Evolutionary conservation across 306 rosid genomes (phyloP).

Genomic region (Bauhinia variegata): DNA sequence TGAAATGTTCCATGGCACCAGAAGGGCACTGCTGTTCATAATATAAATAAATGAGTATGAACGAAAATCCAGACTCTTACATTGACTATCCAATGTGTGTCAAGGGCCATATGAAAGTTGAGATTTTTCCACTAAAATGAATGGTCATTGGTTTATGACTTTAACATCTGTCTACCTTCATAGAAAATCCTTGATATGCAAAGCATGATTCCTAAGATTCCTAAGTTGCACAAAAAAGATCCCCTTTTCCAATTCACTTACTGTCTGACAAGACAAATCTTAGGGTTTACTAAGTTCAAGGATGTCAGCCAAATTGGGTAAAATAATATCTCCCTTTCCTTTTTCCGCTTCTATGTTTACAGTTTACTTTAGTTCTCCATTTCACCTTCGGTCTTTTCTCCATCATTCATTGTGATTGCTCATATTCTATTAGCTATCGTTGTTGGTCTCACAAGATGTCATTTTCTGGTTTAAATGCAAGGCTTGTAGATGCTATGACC

Average conservation of each 20-base stretch:
- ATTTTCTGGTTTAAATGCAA: slow-evolving; percentile 14
- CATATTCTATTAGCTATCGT: not conserved
- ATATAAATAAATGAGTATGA: not conserved
- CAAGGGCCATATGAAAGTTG: slow-evolving; percentile 11
- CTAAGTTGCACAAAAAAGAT: slow-evolving; percentile 7
- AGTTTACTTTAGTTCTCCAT: slow-evolving; percentile 22
- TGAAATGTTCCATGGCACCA: slow-evolving; percentile 19
- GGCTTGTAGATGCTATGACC: not conserved
- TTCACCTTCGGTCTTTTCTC: not conserved
- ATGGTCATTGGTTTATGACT: not conserved
- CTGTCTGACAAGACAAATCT: slow-evolving; percentile 1
- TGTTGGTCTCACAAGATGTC: not conserved
- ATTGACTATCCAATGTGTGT: not conserved
- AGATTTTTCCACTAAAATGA: not conserved
- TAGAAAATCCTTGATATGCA: not conserved
- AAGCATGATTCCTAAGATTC: not conserved
- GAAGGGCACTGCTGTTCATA: slow-evolving; percentile 2
- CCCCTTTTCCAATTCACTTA: not conserved
- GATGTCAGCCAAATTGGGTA: not conserved
- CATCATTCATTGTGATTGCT: slow-evolving; percentile 5
- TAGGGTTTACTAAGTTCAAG: not conserved
- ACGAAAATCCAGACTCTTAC: slow-evolving; percentile 1
- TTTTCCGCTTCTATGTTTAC: slow-evolving; percentile 14
- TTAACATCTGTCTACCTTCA: not conserved
- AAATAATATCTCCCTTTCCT: not conserved